Base-by-base conservation (phyloP, 2,329 filamentous ascomycete genomes). In the Nemania sp. region DNA sequence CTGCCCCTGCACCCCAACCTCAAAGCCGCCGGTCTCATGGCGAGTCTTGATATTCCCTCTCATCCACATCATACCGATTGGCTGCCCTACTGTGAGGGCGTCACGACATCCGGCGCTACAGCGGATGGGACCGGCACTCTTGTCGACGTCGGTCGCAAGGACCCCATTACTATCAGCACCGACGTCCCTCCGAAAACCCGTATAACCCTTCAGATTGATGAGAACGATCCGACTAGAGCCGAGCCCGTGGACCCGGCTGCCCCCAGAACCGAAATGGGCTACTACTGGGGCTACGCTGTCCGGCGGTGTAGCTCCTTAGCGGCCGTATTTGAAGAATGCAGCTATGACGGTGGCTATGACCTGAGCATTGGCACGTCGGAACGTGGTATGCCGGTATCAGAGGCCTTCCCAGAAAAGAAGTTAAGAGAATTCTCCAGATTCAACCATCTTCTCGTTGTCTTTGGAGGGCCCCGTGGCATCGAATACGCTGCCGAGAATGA, bases 241-340 rank as follows among this genome's bases (percentile, higher is more conserved):
- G 82, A 87, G 55, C 84, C 88, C 15, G 87, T 94, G 2, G 81
- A 87, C 37, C 90, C 91, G 0, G 79, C 83, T 25, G 78, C 82
- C 2, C 92, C 92, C 1, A 83, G 91, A 59, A 88, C 89, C 54
- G 86, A 92, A 65, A 85, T 80, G 1, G 92, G 92, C 0, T 95
- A 92, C 75, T 96, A 93, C 77, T 96, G 92, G 91, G 92, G 92
- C 47, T 96, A 90, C 74, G 82, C 79, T 9, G 86, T 92, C 3
- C 85, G 92, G 25, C 85, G 82, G 63, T 87, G 87, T 37, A 70
- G 75, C 4, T 88, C 85, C 2, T 81, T 96, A 5, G 90, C 90
- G 5, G 79, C 83, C 5, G 86, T 96, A 7, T 92, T 94, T 70
- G 92, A 90, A 3, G 90, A 93, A 72, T 88, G 86, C 66, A 82